These are phyloP conservation scores for Ustilago hordei DNA, from an alignment of 1,284 basidiomycete species.

Conservation along the genomic window DNA sequence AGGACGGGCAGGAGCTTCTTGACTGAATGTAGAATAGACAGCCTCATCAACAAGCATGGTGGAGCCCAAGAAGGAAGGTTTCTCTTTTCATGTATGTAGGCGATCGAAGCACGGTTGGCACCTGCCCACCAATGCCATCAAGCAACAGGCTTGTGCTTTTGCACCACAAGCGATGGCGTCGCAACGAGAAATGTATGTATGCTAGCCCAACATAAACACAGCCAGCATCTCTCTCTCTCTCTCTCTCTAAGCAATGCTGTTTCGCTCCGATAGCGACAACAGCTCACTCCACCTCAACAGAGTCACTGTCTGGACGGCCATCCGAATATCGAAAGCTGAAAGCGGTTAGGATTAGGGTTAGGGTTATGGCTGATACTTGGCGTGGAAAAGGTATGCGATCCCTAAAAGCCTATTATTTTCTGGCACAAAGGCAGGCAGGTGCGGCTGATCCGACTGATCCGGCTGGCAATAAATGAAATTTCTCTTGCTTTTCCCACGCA, in stretches of 20 bases:
- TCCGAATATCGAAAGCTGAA: not conserved
- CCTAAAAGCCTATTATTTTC: not conserved
- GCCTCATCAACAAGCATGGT: not conserved
- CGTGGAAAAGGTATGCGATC: not conserved
- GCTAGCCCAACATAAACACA: not conserved
- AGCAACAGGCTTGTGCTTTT: not conserved
- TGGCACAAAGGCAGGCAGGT: too few relatives aligned
- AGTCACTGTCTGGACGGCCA: not conserved
- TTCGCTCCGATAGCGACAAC: too few relatives aligned
- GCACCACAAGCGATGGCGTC: not conserved
- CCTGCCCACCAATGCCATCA: not conserved
- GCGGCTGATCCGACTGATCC: too few relatives aligned
- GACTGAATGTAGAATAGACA: not conserved
- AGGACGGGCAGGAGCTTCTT: not conserved
- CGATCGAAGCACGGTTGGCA: not conserved
- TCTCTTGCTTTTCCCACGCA: not conserved
- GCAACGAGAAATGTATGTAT: not conserved
- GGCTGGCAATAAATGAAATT: too few relatives aligned
- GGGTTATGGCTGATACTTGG: slow-evolving; percentile 1
- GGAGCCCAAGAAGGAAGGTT: not conserved
- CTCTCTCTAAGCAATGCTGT: not conserved
- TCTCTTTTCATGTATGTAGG: not conserved
- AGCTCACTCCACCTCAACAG: too few relatives aligned
- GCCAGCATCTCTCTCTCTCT: not conserved
- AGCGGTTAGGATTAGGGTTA: not conserved